Conservation (phyloP, 2,329 filamentous ascomycete genomes). For the Aspergillus pseudoviridinutans region DNA sequence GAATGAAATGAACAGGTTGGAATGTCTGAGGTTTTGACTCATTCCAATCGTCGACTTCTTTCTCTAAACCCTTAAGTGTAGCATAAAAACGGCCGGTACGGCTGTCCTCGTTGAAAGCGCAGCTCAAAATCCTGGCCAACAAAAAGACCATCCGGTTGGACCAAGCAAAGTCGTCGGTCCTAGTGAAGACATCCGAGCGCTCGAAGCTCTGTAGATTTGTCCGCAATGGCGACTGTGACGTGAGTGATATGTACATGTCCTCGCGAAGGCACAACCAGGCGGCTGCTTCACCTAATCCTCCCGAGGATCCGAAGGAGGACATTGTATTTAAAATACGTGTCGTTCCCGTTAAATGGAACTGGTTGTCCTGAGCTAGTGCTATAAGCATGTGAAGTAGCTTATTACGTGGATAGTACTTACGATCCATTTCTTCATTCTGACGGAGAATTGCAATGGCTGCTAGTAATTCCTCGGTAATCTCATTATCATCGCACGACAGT, state of each 20-base stretch:
- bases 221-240: slow-evolving; percentile 29
- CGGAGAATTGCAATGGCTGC: slow-evolving; percentile 31
- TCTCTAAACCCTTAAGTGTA: slow-evolving; percentile 1
- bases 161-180: slow-evolving; percentile 34
- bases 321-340: slow-evolving; percentile 35
- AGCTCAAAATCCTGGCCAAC: slow-evolving; percentile 29
- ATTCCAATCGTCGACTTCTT: slow-evolving; percentile 21
- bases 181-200: slow-evolving; percentile 28
- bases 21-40: slow-evolving; percentile 19
- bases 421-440: slow-evolving; percentile 34
- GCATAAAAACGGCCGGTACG: background rate
- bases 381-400: slow-evolving; percentile 1
- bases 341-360: slow-evolving; percentile 34
- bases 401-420: slow-evolving; percentile 5
- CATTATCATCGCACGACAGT: slow-evolving; percentile 22
- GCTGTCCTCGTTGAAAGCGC: slow-evolving; percentile 11
- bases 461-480: slow-evolving; percentile 28
- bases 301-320: slow-evolving; percentile 34
- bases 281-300: slow-evolving; percentile 38
- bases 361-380: slow-evolving; percentile 26
- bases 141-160: slow-evolving; percentile 35
- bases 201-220: slow-evolving; percentile 35
- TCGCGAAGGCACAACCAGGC: slow-evolving; percentile 39
- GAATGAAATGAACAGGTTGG: slow-evolving; percentile 23
- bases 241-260: slow-evolving; percentile 37